Percentiles rank a stretch among this genome's conserved stretches.
Conservation (phyloP, 176 grass and related monocot species). For the Rhynchospora tenuis region DNA sequence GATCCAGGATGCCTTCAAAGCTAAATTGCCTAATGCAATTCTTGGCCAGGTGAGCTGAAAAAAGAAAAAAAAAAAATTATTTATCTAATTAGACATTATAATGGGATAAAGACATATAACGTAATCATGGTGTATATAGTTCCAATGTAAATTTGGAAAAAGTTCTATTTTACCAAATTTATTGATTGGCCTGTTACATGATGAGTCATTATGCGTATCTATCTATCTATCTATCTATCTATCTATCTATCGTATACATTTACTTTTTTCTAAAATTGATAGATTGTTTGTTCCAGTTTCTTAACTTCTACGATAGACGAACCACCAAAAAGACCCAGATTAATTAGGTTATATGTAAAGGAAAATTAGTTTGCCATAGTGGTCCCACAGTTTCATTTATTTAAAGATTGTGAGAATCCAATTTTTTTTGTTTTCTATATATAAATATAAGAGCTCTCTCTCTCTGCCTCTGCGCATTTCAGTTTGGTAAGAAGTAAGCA, state of each 20-base stretch:
- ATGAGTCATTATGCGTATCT: neutral
- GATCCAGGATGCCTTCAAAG: conserved; percentile 81
- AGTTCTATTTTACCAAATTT: neutral
- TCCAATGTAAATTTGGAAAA: neutral
- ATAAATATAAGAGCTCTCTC: neutral
- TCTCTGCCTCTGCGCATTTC: neutral
- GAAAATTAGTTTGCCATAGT: neutral
- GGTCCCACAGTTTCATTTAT: neutral
- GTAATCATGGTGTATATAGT: neutral
- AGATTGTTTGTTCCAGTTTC: neutral
- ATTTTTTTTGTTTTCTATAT: conserved; percentile 3
- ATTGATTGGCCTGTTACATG: neutral
- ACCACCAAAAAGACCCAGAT: neutral
- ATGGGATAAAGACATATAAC: neutral
- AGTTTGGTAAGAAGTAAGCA: conserved; percentile 7
- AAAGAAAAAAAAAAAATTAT: neutral
- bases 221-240: neutral
- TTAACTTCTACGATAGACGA: neutral
- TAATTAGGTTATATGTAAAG: neutral
- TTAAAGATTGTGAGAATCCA: neutral
- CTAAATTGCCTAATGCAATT: conserved; percentile 78
- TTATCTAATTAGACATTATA: conserved; percentile 6
- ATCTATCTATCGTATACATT: neutral
- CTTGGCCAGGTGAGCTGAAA: conserved; percentile 56
- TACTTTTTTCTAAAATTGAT: neutral